Conservation (phyloP, 169 alveolate genomes). For the Plasmodium malariae region DNA sequence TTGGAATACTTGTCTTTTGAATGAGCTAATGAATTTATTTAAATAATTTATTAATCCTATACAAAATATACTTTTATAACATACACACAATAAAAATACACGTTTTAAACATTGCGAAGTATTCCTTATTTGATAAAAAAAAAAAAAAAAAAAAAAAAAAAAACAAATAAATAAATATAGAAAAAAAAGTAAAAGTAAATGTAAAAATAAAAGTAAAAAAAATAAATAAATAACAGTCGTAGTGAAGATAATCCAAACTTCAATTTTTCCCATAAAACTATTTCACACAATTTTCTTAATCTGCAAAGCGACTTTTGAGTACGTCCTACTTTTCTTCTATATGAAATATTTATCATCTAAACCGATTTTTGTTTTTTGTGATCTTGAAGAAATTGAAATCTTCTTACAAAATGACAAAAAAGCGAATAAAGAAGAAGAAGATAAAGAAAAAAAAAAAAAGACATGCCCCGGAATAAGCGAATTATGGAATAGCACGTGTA, state of each 20-base stretch:
- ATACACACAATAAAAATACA: slow-evolving; percentile 35
- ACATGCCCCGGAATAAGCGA: neutral
- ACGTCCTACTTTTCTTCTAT: slow-evolving; percentile 30
- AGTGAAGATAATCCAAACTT: neutral
- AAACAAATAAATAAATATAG: too few relatives aligned
- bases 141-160: too few relatives aligned
- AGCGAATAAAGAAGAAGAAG: neutral
- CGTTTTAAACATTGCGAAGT: slow-evolving; percentile 22
- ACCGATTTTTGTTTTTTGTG: slow-evolving; percentile 13
- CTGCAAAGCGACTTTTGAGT: neutral
- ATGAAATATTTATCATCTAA: slow-evolving; percentile 24
- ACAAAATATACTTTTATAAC: slow-evolving; percentile 18
- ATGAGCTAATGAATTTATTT: too few relatives aligned
- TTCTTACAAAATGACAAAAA: neutral
- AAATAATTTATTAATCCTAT: slow-evolving; percentile 22
- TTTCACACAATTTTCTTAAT: slow-evolving; percentile 33
- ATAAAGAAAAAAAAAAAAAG: slow-evolving; percentile 3
- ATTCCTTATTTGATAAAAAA: slow-evolving; percentile 19
- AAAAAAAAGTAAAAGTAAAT: too few relatives aligned
- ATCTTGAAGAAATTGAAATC: slow-evolving; percentile 8
- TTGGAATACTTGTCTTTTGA: slow-evolving; percentile 62
- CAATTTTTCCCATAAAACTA: slow-evolving; percentile 36
- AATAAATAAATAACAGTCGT: too few relatives aligned
- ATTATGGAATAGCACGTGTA: neutral
- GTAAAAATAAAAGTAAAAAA: too few relatives aligned